Percentiles rank a stretch among this genome's conserved stretches.
Conservation (phyloP, 305 asterid genomes). For the Plantago rigida region DNA sequence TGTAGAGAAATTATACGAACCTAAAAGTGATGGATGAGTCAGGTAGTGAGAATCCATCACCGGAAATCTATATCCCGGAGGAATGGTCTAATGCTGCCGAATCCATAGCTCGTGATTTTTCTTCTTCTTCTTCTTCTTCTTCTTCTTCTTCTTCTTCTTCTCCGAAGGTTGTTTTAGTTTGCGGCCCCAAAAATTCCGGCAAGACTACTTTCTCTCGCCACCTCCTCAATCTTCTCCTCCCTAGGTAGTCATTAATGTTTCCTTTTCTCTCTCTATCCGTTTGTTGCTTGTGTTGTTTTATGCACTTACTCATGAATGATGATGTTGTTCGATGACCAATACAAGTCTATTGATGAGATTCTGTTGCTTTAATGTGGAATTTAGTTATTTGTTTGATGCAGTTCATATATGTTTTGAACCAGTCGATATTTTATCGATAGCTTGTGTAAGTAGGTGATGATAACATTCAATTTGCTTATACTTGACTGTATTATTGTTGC, state of each 20-base stretch:
- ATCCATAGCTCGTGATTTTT: slow-evolving; percentile 30
- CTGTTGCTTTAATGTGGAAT: too few species aligned
- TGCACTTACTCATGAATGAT: too few species aligned
- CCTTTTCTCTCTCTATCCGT: not conserved
- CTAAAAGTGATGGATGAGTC: slow-evolving; percentile 29
- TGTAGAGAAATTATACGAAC: too few species aligned
- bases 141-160: slow-evolving; percentile 27
- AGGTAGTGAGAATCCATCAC: slow-evolving; percentile 36
- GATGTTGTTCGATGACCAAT: too few species aligned
- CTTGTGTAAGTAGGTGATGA: too few species aligned
- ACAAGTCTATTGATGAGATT: too few species aligned
- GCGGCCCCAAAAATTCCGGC: slow-evolving; percentile 91
- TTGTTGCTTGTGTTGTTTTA: not conserved
- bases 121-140: slow-evolving; percentile 26
- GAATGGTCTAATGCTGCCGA: slow-evolving; percentile 72
- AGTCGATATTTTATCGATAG: too few species aligned
- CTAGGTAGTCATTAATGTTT: slow-evolving; percentile 34
- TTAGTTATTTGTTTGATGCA: too few species aligned
- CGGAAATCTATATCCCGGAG: slow-evolving; percentile 45
- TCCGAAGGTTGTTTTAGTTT: slow-evolving; percentile 49
- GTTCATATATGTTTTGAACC: too few species aligned
- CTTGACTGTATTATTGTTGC: too few species aligned
- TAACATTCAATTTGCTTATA: too few species aligned
- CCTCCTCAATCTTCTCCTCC: slow-evolving; percentile 72
- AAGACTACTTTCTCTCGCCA: slow-evolving; percentile 82